Evolutionary conservation across 2,329 filamentous ascomycete species (phyloP).

Genomic region (Colletotrichum sojae): DNA sequence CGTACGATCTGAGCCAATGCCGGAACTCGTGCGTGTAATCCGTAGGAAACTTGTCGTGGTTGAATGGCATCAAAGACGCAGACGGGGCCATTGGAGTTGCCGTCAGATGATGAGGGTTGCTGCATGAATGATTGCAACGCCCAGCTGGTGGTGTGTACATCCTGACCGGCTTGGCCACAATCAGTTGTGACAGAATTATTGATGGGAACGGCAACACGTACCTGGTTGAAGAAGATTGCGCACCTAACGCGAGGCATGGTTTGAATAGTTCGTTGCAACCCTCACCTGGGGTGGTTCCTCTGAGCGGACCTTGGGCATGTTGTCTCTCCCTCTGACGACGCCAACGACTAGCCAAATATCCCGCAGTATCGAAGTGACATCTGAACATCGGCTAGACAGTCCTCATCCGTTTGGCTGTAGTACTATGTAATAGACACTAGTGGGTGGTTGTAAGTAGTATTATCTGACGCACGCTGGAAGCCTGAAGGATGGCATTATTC

Average conservation of each 20-base stretch:
- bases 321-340: background rate
- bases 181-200: conserved; percentile 35
- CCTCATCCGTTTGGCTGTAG: background rate
- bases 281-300: conserved; percentile 6
- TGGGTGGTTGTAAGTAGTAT: conserved; percentile 20
- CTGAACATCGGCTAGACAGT: background rate
- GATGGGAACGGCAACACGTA: conserved; percentile 22
- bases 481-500: conserved; percentile 24
- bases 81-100: conserved; percentile 5
- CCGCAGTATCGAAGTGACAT: conserved; percentile 16
- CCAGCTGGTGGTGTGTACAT: conserved; percentile 32
- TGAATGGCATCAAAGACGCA: conserved; percentile 12
- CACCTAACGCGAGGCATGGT: conserved; percentile 24
- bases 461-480: conserved; percentile 26
- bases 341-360: conserved; percentile 1
- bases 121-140: conserved; percentile 26
- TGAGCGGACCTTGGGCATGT: background rate
- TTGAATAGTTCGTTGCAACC: conserved; percentile 13
- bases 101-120: conserved; percentile 37
- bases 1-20: conserved; percentile 30
- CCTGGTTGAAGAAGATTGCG: conserved; percentile 36
- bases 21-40: conserved; percentile 23
- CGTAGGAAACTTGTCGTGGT: background rate
- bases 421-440: background rate
- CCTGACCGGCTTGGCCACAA: conserved; percentile 27